These are phyloP conservation scores for Annulohypoxylon moriforme DNA, from an alignment of 495 filamentous ascomycete species.

Conservation along the genomic window DNA sequence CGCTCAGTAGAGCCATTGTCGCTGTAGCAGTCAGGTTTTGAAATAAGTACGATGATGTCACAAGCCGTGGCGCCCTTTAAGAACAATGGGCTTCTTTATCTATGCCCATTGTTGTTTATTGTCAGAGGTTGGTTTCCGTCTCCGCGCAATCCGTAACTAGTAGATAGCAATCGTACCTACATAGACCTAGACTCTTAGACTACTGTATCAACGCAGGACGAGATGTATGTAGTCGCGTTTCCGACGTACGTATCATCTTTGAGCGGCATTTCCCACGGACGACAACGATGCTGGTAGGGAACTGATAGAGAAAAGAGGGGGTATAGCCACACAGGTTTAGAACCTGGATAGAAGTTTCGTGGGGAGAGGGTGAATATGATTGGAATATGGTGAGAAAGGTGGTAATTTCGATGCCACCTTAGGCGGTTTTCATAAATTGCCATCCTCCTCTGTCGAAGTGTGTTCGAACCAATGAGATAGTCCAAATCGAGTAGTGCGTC, in stretches of 20 bases:
- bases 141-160: neutral
- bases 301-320: conserved; percentile 25
- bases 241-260: conserved; percentile 19
- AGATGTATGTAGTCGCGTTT: conserved; percentile 1
- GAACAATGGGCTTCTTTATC: neutral
- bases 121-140: neutral
- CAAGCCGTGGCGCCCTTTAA: conserved; percentile 14
- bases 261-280: conserved; percentile 36
- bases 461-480: conserved; percentile 38
- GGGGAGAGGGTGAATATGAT: conserved; percentile 43
- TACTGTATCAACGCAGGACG: conserved; percentile 12
- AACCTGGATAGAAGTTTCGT: conserved; percentile 27
- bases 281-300: conserved; percentile 31
- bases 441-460: conserved; percentile 43
- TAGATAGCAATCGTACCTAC: neutral
- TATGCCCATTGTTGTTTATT: neutral
- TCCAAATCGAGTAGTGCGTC: conserved; percentile 18
- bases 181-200: too few species aligned
- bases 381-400: conserved; percentile 43
- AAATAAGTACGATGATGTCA: conserved; percentile 45
- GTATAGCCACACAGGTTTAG: conserved; percentile 25
- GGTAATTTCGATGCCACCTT: conserved; percentile 51
- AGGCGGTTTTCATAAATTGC: conserved; percentile 50
- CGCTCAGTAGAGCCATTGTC: conserved; percentile 32
- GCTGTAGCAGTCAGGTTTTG: conserved; percentile 34